Percentiles rank a stretch among this genome's conserved stretches.
Conservation (phyloP, 148 eudicot species). For the Rhododendron williamsianum region DNA sequence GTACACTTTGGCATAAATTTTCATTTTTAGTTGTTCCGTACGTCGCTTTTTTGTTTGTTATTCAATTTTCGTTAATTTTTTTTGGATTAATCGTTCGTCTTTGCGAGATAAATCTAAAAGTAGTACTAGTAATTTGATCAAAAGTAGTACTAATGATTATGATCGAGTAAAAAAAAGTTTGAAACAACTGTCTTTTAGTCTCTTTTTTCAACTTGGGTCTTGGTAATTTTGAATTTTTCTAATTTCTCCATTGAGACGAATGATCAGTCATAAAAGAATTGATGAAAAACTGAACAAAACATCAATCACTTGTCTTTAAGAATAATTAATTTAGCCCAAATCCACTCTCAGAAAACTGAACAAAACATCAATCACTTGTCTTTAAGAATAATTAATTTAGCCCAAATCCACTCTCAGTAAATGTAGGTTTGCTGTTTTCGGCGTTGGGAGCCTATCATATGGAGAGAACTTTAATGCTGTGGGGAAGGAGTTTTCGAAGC, state of each 20-base stretch:
- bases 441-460: conserved; percentile 71
- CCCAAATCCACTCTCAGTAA: not conserved
- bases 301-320: not conserved
- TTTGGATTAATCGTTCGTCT: not conserved
- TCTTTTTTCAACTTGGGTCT: not conserved
- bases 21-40: not conserved
- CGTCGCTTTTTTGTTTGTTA: not conserved
- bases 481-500: conserved; percentile 43
- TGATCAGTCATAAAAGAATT: not conserved
- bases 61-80: too few relatives aligned
- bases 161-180: not conserved
- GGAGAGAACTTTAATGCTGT: conserved; percentile 69
- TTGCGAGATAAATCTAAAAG: not conserved
- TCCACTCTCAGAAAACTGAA: not conserved
- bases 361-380: not conserved
- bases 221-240: not conserved
- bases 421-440: conserved; percentile 68
- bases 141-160: not conserved
- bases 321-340: not conserved
- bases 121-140: too few relatives aligned
- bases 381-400: not conserved
- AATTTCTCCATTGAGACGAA: not conserved
- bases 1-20: not conserved
- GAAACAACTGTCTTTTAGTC: not conserved
- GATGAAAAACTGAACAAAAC: not conserved